A percentile compares a stretch with the other conserved stretches of the same genome.
Conservation (phyloP, 192 early-diverging fungal genomes). For the Dissophora globulifera region DNA sequence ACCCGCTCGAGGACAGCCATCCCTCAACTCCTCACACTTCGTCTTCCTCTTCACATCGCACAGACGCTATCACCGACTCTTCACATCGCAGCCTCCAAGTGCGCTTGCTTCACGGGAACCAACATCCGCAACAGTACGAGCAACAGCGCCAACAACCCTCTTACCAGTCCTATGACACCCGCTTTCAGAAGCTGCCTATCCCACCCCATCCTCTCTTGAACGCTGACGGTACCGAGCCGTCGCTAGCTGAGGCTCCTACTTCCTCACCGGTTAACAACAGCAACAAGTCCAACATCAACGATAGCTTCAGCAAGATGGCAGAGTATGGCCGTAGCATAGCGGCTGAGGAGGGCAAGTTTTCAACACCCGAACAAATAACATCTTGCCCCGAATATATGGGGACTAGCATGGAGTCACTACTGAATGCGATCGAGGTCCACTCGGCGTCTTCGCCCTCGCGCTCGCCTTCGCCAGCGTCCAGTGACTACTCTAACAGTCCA, state of each 20-base stretch:
- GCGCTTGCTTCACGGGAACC: slow-evolving; percentile 24
- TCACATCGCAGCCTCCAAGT: slow-evolving; percentile 21
- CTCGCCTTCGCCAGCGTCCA: slow-evolving; percentile 30
- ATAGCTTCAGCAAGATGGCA: no score
- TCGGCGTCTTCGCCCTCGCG: slow-evolving; percentile 31
- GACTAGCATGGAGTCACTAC: slow-evolving; percentile 46
- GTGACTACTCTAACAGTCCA: slow-evolving; percentile 5
- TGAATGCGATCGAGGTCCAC: slow-evolving; percentile 50
- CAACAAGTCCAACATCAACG: neutral
- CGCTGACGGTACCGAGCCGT: no score
- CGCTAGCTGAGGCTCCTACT: no score
- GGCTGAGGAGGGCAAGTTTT: neutral
- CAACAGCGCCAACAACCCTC: slow-evolving; percentile 19
- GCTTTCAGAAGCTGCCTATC: slow-evolving; percentile 31
- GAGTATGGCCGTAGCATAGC: neutral
- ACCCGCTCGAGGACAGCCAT: slow-evolving; percentile 31
- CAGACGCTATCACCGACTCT: slow-evolving; percentile 3
- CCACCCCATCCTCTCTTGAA: neutral
- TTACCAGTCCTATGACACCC: slow-evolving; percentile 37
- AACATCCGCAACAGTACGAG: slow-evolving; percentile 4
- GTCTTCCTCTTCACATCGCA: slow-evolving; percentile 13
- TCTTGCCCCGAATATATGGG: slow-evolving; percentile 35
- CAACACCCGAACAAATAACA: neutral
- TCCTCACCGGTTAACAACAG: neutral
- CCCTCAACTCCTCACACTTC: neutral